Base-by-base conservation (phyloP, 495 filamentous ascomycete genomes). In the Talaromyces adpressus region DNA sequence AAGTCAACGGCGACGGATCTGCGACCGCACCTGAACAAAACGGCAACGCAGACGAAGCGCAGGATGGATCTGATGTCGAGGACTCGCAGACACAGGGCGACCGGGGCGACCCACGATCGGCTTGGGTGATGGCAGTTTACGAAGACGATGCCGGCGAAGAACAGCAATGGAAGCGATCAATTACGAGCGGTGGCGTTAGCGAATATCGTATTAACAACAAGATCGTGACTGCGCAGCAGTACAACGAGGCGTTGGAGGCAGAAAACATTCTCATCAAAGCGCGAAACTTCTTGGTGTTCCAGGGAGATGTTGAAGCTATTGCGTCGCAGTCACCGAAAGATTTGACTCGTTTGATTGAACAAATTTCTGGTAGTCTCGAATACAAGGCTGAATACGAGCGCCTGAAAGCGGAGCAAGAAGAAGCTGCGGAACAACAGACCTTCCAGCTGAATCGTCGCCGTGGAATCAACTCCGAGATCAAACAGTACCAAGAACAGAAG, bases 41-140 rank as follows among this genome's bases (percentile, higher is more conserved):
- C 68, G 86, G 81, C 3, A 76, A 86, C 57, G 75, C 72, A 6
- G 83, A 84, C 11, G 73, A 81, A 60, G 78, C 80, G 27, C 80
- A 87, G 54, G 77, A 78, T 51, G 82, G 72, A 36, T 75, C 79
- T 2, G 81, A 83, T 32, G 82, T 74, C 16, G 81, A 77, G 39
- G 83, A 84, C 27, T 74, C 79, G 16, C 80, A 84, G 65, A 79
- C 81, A 45, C 79, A 82, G 34, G 79, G 79, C 39, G 75, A 78
- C 57, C 79, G 85, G 47, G 82, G 85, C 66, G 93, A 98, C 66
- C 95, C 94, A 1, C 91, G 90, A 68, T 92, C 88, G 6, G 94
- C 94, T 4, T 99, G 93, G 93, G 94, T 99, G 3, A 97, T 96
- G 92, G 94, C 94, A 7, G 92, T 98, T 36, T 99, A 97, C 75